Base-by-base conservation (phyloP, 108 stramenopile genomes). In the Epipyxis sp. region DNA sequence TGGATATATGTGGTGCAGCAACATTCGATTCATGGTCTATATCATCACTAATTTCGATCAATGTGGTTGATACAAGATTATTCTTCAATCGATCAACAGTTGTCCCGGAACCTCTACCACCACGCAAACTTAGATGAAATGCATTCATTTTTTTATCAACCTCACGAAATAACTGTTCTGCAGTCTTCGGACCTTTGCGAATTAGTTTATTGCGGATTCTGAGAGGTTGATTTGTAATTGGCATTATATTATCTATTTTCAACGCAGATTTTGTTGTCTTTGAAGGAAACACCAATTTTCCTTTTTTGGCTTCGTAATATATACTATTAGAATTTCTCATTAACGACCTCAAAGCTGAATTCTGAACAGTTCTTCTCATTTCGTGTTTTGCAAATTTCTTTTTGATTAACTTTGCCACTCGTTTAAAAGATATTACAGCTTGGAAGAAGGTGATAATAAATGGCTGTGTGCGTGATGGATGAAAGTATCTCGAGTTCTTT, bases 371-470 rank as follows among this genome's bases (percentile, higher is more conserved):
- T 3, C 61, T 3, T 6, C 61, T 16, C 61, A 65, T 29, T n/a
- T n/a, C n/a, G n/a, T n/a, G n/a, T n/a, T n/a, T n/a, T n/a, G n/a
- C n/a, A n/a, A n/a, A n/a, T 13, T 25, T 3, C 30, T 6, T 16
- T 32, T 37, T 29, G 30, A 65, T 65, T 29, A 65, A 6, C 35
- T 25, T 65, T 16, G 13, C 3, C 6, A 74, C 42, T 37, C 35
- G n/a, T 39, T 74, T 74, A 42, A 74, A 74, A 10, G 71, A 37
- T 20, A 74, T 10, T 29, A 74, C 50, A 32, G 71, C 71, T 29
- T 42, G 37, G 25, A 74, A 74, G 27, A 74, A 57, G 20, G 46
- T 46, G 50, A 74, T 57, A 39, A 74, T 6, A 39, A 74, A 74
- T 16, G 71, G 71, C 44, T 74, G 71, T 32, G 61, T 65, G 27